phyloP scores from a whole-genome alignment of 805 yeast species.

The Saturnispora quitensis region DNA sequence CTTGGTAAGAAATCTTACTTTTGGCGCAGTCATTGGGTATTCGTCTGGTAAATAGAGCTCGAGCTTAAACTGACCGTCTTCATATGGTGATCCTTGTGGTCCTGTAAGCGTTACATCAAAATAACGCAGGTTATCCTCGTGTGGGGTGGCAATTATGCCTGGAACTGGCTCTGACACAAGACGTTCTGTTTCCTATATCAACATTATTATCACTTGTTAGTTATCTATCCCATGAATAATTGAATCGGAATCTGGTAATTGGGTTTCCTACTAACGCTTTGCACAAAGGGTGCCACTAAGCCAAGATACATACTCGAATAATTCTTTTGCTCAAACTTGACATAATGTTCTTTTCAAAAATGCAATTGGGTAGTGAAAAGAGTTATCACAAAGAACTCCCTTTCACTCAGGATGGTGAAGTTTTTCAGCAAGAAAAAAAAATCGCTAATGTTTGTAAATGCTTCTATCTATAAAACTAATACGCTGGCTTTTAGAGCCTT shows the following conservation, averaged over 20 bases:
- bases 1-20: slow-evolving; percentile 85
- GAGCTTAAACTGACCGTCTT: slow-evolving; percentile 64
- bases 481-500: neutral
- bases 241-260: neutral
- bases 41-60: slow-evolving; percentile 93
- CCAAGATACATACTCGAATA: slow-evolving; percentile 51
- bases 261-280: neutral
- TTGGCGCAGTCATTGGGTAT: slow-evolving; percentile 97
- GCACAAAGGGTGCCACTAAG: neutral
- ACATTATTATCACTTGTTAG: neutral
- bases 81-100: slow-evolving; percentile 86
- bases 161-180: slow-evolving; percentile 92
- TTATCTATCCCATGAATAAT: neutral
- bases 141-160: slow-evolving; percentile 88
- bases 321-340: slow-evolving; percentile 77
- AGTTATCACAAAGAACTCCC: neutral
- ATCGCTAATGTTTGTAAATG: neutral
- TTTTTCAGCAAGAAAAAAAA: neutral
- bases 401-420: neutral
- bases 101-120: slow-evolving; percentile 91
- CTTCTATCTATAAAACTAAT: neutral
- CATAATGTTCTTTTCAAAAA: slow-evolving; percentile 24
- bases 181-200: slow-evolving; percentile 73
- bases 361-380: neutral
- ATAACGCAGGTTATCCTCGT: slow-evolving; percentile 87